These are phyloP conservation scores for Keithomyces neogunnii DNA, from an alignment of 2,329 filamentous ascomycete species.

Conservation along the genomic window DNA sequence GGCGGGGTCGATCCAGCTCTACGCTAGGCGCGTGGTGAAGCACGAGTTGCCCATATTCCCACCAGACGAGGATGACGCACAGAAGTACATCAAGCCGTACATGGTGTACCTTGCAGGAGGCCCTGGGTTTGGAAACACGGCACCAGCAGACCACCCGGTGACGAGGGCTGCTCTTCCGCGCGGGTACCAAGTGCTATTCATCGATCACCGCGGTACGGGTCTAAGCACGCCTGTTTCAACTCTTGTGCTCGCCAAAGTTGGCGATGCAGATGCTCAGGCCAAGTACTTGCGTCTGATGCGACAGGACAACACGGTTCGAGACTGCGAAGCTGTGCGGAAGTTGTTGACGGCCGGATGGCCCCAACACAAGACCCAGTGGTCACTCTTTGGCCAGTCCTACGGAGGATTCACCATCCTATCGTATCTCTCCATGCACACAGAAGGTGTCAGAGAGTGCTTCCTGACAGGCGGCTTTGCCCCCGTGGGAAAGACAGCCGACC, in stretches of 20 bases:
- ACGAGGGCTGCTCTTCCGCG: slow-evolving; percentile 64
- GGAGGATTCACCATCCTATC: slow-evolving; percentile 80
- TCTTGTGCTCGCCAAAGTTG: slow-evolving; percentile 48
- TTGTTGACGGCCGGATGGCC: slow-evolving; percentile 64
- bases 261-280: slow-evolving; percentile 52
- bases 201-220: slow-evolving; percentile 90
- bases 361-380: slow-evolving; percentile 68
- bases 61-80: slow-evolving; percentile 17
- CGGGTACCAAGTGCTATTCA: slow-evolving; percentile 75
- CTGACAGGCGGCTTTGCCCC: slow-evolving; percentile 78
- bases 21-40: slow-evolving; percentile 65
- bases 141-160: slow-evolving; percentile 65
- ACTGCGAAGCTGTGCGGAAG: slow-evolving; percentile 77
- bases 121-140: slow-evolving; percentile 67
- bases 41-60: slow-evolving; percentile 53
- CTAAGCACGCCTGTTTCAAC: slow-evolving; percentile 74
- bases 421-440: slow-evolving; percentile 74
- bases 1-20: slow-evolving; percentile 59
- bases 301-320: slow-evolving; percentile 82
- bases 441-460: slow-evolving; percentile 75
- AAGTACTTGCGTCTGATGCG: slow-evolving; percentile 78
- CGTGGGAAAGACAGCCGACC: slow-evolving; percentile 59
- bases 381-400: slow-evolving; percentile 82
- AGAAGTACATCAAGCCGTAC: slow-evolving; percentile 37
- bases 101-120: slow-evolving; percentile 78